Evolutionary conservation across 805 yeast species (phyloP).

Genomic region (Metschnikowia kofuensis): DNA sequence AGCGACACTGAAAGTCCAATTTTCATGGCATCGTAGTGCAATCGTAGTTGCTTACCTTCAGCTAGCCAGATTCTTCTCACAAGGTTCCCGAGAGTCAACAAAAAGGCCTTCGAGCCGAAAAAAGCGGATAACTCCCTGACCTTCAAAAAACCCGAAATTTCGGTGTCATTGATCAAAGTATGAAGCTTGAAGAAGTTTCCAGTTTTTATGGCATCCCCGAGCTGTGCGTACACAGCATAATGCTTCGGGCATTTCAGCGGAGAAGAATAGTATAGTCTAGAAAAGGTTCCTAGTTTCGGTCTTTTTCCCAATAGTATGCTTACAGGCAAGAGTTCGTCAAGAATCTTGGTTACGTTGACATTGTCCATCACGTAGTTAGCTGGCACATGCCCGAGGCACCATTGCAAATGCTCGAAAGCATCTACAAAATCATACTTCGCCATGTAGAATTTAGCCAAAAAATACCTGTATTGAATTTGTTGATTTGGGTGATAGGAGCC

Average conservation of each 20-base stretch:
- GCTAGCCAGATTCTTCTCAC: constrained; percentile 32
- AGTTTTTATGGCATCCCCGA: constrained; percentile 34
- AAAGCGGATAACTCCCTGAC: constrained; percentile 37
- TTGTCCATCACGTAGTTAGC: constrained; percentile 19
- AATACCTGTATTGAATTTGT: constrained; percentile 51
- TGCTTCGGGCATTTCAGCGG: constrained; percentile 19
- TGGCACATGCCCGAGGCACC: constrained; percentile 48
- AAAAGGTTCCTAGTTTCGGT: constrained; percentile 33
- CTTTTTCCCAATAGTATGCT: constrained; percentile 53
- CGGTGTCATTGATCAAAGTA: constrained; percentile 22
- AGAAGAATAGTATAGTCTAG: constrained; percentile 14
- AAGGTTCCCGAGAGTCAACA: constrained; percentile 47
- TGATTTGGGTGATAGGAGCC: constrained; percentile 40
- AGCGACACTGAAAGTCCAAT: constrained; percentile 20
- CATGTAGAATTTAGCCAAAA: constrained; percentile 52
- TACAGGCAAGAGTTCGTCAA: constrained; percentile 50
- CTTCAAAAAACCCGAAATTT: constrained; percentile 35
- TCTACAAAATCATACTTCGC: constrained; percentile 49
- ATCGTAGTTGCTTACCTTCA: constrained; percentile 22
- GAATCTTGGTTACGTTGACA: constrained; percentile 39
- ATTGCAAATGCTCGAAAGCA: constrained; percentile 49
- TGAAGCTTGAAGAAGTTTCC: constrained; percentile 43
- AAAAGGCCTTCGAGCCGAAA: constrained; percentile 43
- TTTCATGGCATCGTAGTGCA: constrained; percentile 29
- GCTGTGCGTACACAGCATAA: constrained; percentile 32